phyloP scores from a whole-genome alignment of 345 rosid species.

The Dovyalis caffra region DNA sequence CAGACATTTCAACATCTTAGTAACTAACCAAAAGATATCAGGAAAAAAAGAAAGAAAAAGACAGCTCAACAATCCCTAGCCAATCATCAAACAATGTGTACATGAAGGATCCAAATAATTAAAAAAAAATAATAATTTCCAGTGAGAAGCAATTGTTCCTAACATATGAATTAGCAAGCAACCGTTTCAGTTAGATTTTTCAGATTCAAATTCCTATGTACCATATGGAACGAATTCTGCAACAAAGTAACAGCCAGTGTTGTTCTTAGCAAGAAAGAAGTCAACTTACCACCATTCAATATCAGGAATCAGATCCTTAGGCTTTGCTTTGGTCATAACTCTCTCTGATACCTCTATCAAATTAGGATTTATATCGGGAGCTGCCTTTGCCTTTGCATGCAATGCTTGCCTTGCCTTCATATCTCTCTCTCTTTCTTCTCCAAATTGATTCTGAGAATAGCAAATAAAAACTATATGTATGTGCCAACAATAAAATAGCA shows the following conservation, averaged over 20 bases:
- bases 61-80: too few species aligned
- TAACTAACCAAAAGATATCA: neutral
- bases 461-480: conserved; percentile 17
- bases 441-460: conserved; percentile 71
- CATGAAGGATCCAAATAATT: too few species aligned
- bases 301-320: conserved; percentile 78
- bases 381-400: conserved; percentile 78
- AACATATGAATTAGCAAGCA: neutral
- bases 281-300: conserved; percentile 92
- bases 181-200: neutral
- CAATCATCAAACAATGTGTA: too few species aligned
- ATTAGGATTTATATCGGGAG: conserved; percentile 89
- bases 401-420: conserved; percentile 88
- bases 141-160: neutral
- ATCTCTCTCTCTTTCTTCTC: conserved; percentile 93
- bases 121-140: neutral
- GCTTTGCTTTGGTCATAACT: conserved; percentile 68
- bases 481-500: neutral
- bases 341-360: conserved; percentile 89
- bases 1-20: neutral
- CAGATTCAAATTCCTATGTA: neutral
- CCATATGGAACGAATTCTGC: neutral
- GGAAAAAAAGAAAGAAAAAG: too few species aligned
- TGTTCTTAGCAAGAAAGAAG: neutral
- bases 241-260: neutral